Evolutionary conservation across 176 grass and related monocot genomes (phyloP), one percentile per base, ranked within the genome.

Genomic region (Raddia guianensis): DNA sequence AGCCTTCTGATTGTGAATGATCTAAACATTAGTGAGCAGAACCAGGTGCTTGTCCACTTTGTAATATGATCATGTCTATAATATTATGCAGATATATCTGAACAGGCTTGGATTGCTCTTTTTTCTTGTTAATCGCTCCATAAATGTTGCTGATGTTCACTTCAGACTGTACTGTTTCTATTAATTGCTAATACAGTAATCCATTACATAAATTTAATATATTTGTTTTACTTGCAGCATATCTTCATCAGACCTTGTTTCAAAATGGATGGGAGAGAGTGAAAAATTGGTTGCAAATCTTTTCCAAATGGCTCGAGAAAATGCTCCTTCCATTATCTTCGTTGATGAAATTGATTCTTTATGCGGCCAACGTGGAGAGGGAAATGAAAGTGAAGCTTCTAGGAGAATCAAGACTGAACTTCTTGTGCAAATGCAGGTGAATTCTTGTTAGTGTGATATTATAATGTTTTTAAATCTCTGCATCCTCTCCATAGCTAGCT

Each of bases 231-330:
- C 64, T 2, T 86, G 90, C 92, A 98, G 95, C 66, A 98, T 98
- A 89, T 98, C 95, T 93, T 98, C 95, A 6, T 98, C 95, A 42
- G 95, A 98, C 66, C 90, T 98, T 80, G 95, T 98, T 80, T 98
- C 95, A 59, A 98, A 98, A 70, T 98, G 95, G 95, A 98, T 98
- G 95, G 95, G 95, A 76, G 95, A 98, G 87, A 98, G 95, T 68
- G 95, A 98, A 79, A 98, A 98, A 75, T 48, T 98, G 49, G 95
- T 98, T 72, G 86, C 92, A 40, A 98, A 98, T 61, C 92, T 98
- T 79, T 98, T 98, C 75, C 66, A 98, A 91, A 95, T 98, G 95
- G 90, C 95, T 78, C 92, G 92, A 1, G 95, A 98, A 93, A 98
- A 95, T 81, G 95, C 80, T 47, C 95, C 95, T 34, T 95, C 95